Base-by-base conservation (phyloP, 345 rosid species). In the Gossypium australe region DNA sequence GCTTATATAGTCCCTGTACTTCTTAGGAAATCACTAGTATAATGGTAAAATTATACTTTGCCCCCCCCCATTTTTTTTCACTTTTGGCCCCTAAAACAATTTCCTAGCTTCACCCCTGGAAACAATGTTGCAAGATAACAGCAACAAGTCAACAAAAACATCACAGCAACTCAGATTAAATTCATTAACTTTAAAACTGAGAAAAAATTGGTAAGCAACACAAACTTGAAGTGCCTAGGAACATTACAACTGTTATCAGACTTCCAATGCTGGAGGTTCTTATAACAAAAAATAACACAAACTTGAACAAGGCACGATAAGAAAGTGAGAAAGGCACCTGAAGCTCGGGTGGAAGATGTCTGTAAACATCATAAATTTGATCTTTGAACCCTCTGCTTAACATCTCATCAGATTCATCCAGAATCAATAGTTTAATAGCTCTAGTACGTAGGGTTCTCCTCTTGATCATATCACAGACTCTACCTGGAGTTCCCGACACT, bases 301-400 rank as follows among this genome's bases (percentile, higher is more conserved):
- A 64, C 20, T 62, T 14, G 64, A 41, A 65, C 24, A 51, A 53
- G 51, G 38, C 47, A 71, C 13, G 38, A 22, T 10, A 48, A 3
- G 41, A 60, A 60, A 61, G 22, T 51, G 14, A n/a, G 27, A 52
- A 73, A 71, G 44, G 62, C n/a, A 95, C 97, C 98, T 95, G 97
- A 82, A 95, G 95, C 78, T 95, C 99, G 0, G 98, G 98, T n/a
- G 99, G 98, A 78, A 95, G 97, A 85, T 93, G 92, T 81, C 94
- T 86, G 83, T 93, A 91, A 44, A 95, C 98, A 78, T 91, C 97
- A 69, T 95, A 95, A 73, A 95, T 95, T 77, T 95, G 99, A 82
- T 95, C 98, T 85, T 95, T 95, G 78, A 95, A 93, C 52, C 99
- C 99, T 90, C 98, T 91, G 87, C 99, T 95, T 78, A 95, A 84